Conservation (phyloP, 352 stramenopile species). For the Pythium plurisporium region DNA sequence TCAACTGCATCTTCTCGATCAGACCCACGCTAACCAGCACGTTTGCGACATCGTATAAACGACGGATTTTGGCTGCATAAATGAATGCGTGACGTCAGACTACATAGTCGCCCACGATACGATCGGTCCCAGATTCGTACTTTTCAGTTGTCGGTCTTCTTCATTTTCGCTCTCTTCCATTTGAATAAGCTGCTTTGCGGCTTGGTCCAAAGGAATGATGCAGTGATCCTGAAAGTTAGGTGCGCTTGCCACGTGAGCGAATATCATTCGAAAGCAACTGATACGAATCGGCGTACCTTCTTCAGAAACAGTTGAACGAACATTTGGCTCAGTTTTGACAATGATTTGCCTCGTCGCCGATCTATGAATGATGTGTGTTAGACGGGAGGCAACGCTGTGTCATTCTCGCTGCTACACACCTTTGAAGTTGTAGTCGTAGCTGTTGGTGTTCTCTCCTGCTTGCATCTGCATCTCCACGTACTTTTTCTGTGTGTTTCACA, state of each 20-base stretch:
- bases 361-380: constrained; percentile 17
- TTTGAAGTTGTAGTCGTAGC: constrained; percentile 58
- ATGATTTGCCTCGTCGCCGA: constrained; percentile 72
- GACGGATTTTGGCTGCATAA: constrained; percentile 91
- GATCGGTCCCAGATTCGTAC: too few species aligned
- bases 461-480: constrained; percentile 36
- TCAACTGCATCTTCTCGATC: constrained; percentile 87
- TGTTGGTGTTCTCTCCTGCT: constrained; percentile 18
- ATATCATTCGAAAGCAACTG: too few species aligned
- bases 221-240: constrained; percentile 56
- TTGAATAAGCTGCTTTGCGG: constrained; percentile 92
- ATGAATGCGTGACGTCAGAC: too few species aligned
- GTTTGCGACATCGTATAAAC: constrained; percentile 98
- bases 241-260: too few species aligned
- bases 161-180: constrained; percentile 73
- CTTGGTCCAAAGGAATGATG: constrained; percentile 92
- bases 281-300: constrained; percentile 60
- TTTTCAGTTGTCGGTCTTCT: constrained; percentile 79
- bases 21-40: constrained; percentile 92
- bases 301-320: constrained; percentile 95
- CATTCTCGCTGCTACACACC: constrained; percentile 22
- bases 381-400: not conserved
- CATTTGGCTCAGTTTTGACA: constrained; percentile 92
- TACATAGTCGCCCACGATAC: too few species aligned
- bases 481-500: constrained; percentile 18